Evolutionary conservation across 371 early-diverging fungal genomes (phyloP).

Genomic region (Syncephalastrum monosporum): DNA sequence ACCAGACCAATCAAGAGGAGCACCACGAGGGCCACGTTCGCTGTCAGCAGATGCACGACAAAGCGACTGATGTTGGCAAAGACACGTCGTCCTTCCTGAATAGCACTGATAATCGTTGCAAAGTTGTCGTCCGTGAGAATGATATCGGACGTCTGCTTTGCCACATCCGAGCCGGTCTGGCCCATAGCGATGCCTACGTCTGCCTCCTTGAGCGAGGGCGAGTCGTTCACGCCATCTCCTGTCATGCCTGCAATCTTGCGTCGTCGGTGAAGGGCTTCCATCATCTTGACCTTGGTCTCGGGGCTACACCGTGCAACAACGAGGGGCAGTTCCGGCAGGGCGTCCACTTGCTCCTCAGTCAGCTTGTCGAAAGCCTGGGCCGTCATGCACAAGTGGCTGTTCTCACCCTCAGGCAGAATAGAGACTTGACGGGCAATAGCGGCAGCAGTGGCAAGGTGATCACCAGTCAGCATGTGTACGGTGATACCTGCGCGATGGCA

Average conservation of each 20-base stretch:
- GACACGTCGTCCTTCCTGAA: slow-evolving; percentile 83
- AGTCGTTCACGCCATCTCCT: slow-evolving; percentile 94
- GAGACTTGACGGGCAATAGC: slow-evolving; percentile 91
- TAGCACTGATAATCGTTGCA: slow-evolving; percentile 80
- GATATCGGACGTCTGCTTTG: slow-evolving; percentile 91
- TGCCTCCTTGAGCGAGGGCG: slow-evolving; percentile 87
- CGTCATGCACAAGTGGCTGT: slow-evolving; percentile 70
- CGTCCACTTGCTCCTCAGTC: slow-evolving; percentile 84
- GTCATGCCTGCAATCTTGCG: slow-evolving; percentile 75
- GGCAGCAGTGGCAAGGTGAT: slow-evolving; percentile 85
- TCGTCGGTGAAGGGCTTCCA: slow-evolving; percentile 89
- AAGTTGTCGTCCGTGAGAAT: slow-evolving; percentile 89
- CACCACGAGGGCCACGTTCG: slow-evolving; percentile 79
- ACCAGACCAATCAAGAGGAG: slow-evolving; percentile 70
- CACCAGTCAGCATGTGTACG: slow-evolving; percentile 92
- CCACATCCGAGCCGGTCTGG: slow-evolving; percentile 86
- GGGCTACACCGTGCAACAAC: slow-evolving; percentile 96
- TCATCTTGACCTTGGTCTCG: slow-evolving; percentile 96
- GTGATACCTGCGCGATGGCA: slow-evolving; percentile 86
- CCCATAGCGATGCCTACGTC: slow-evolving; percentile 95
- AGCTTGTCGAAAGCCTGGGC: slow-evolving; percentile 83
- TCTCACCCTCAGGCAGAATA: slow-evolving; percentile 60
- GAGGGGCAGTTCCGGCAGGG: slow-evolving; percentile 74
- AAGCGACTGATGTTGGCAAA: slow-evolving; percentile 93
- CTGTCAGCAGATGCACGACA: slow-evolving; percentile 85